phyloP scores from a whole-genome alignment of 495 filamentous ascomycete species.

The Lasiosphaeria ovina region DNA sequence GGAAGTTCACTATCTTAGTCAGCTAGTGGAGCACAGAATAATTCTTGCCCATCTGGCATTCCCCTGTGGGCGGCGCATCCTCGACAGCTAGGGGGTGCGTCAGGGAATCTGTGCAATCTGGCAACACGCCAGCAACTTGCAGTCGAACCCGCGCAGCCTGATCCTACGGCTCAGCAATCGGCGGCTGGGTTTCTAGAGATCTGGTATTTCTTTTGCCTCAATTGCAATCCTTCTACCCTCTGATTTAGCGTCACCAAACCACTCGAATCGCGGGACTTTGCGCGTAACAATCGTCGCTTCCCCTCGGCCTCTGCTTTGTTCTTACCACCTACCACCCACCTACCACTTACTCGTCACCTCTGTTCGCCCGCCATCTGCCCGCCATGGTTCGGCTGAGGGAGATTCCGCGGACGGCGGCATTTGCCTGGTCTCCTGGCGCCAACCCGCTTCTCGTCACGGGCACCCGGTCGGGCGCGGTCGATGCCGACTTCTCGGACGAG shows the following conservation, averaged over 20 bases:
- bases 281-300: too few relatives aligned
- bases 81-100: constrained; percentile 15
- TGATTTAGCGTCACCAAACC: constrained; percentile 1
- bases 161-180: constrained; percentile 19
- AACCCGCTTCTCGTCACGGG: constrained; percentile 88
- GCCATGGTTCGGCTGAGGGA: constrained; percentile 93
- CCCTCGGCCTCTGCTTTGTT: background rate
- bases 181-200: constrained; percentile 25
- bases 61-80: constrained; percentile 22
- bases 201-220: constrained; percentile 9
- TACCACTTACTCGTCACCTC: constrained; percentile 5
- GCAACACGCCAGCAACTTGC: constrained; percentile 28
- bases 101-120: constrained; percentile 30
- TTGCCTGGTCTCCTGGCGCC: constrained; percentile 86
- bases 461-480: constrained; percentile 89
- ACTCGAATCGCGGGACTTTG: background rate
- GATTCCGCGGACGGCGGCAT: constrained; percentile 92
- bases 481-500: constrained; percentile 96
- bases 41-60: constrained; percentile 11
- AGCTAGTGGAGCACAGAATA: background rate
- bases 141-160: constrained; percentile 14
- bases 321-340: constrained; percentile 3
- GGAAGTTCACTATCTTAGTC: background rate
- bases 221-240: constrained; percentile 18
- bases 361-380: constrained; percentile 19